Conservation (phyloP, 495 filamentous ascomycete species). For the Tuber microsphaerosporum region DNA sequence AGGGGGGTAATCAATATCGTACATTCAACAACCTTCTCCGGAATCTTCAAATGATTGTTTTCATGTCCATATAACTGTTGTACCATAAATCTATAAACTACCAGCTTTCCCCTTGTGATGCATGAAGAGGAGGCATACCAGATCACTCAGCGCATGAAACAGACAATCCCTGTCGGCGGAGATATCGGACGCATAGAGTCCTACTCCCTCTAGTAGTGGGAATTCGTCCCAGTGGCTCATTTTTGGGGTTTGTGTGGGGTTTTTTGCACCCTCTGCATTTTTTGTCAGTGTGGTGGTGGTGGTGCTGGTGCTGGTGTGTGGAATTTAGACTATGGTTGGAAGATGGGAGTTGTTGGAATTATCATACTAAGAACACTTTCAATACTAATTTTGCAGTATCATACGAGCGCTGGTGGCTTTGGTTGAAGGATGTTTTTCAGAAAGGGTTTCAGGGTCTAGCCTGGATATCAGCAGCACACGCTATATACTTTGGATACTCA, state of each 20-base stretch:
- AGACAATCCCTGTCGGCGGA: constrained; percentile 62
- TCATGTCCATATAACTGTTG: constrained; percentile 55
- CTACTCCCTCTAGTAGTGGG: constrained; percentile 48
- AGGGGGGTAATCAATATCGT: constrained; percentile 16
- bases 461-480: not conserved
- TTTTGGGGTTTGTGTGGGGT: too few species aligned
- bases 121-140: not conserved
- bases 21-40: constrained; percentile 52
- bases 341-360: not conserved
- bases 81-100: not conserved
- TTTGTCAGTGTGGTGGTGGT: not conserved
- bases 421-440: too few species aligned
- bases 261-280: not conserved
- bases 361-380: not conserved
- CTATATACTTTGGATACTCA: not conserved
- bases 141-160: too few species aligned
- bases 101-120: constrained; percentile 42
- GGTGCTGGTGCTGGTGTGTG: not conserved
- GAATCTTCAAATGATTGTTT: constrained; percentile 53
- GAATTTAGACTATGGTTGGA: too few species aligned
- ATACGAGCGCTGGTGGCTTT: too few species aligned
- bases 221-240: constrained; percentile 47
- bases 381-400: too few species aligned
- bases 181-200: constrained; percentile 50
- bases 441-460: not conserved